These are phyloP conservation scores for Phialocephala subalpina DNA, from an alignment of 2,329 filamentous ascomycete genomes.

Conservation along the genomic window DNA sequence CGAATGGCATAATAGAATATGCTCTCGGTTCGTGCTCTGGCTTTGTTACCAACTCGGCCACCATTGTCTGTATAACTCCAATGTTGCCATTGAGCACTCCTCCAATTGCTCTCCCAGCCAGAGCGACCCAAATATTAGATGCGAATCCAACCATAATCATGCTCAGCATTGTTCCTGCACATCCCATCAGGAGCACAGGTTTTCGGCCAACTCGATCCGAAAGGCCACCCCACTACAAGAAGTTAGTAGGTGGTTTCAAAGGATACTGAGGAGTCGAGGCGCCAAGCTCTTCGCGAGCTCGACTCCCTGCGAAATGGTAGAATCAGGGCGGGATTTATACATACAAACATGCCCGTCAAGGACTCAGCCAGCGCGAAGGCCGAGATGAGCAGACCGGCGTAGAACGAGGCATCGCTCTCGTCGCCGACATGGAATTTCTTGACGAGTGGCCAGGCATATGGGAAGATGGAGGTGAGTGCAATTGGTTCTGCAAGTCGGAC, in stretches of 20 bases:
- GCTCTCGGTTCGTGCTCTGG: constrained; percentile 88
- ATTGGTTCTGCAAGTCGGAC: constrained; percentile 93
- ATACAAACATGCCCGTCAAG: constrained; percentile 82
- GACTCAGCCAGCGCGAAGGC: constrained; percentile 86
- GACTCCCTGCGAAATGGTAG: too few species aligned
- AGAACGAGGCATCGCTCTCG: constrained; percentile 81
- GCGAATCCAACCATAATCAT: constrained; percentile 86
- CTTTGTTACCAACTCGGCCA: constrained; percentile 83
- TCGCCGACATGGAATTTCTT: constrained; percentile 77
- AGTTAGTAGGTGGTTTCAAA: too few species aligned
- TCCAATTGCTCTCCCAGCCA: constrained; percentile 78
- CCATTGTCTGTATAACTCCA: constrained; percentile 86
- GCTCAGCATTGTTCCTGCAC: constrained; percentile 81
- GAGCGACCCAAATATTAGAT: constrained; percentile 82
- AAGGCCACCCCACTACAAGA: constrained; percentile 87
- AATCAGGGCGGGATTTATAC: too few species aligned
- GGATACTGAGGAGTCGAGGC: too few species aligned
- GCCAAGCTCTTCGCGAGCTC: too few species aligned
- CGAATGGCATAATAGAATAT: constrained; percentile 92
- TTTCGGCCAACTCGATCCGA: constrained; percentile 87
- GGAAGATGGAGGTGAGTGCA: constrained; percentile 91
- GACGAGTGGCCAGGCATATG: constrained; percentile 87
- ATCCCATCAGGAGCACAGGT: constrained; percentile 83
- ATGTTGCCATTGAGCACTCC: constrained; percentile 92
- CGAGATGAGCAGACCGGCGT: constrained; percentile 87